These are phyloP conservation scores for Nakataea oryzae DNA, from an alignment of 2,329 filamentous ascomycete species.

Conservation along the genomic window DNA sequence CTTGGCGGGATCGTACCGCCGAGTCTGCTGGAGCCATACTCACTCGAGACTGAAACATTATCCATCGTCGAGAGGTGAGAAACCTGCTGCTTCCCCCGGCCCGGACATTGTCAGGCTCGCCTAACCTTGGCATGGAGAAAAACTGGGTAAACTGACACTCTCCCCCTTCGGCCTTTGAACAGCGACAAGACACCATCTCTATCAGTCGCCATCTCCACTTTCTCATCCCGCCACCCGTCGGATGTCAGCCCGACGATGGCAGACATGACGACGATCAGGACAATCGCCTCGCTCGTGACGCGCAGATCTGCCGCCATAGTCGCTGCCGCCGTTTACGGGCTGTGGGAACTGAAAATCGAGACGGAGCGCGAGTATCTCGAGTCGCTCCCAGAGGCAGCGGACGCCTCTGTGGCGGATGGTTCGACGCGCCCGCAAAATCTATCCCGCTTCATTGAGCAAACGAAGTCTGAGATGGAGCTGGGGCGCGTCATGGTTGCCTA, in stretches of 20 bases:
- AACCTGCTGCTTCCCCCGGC: neutral
- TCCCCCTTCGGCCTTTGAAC: neutral
- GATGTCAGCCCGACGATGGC: conserved; percentile 20
- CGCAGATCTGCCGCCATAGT: conserved; percentile 49
- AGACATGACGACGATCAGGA: conserved; percentile 42
- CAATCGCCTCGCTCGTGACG: conserved; percentile 43
- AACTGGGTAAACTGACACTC: neutral
- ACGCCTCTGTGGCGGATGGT: neutral
- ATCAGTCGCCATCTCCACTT: conserved; percentile 32
- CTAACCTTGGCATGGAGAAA: conserved; percentile 6
- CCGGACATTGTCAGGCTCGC: no score
- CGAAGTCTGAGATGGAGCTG: conserved; percentile 30
- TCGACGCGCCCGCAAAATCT: neutral
- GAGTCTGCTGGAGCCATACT: conserved; percentile 41
- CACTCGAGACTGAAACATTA: conserved; percentile 49
- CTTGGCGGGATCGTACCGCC: conserved; percentile 47
- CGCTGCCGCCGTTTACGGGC: conserved; percentile 45
- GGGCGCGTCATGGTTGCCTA: conserved; percentile 55
- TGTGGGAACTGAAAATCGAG: conserved; percentile 44
- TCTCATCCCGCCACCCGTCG: conserved; percentile 39
- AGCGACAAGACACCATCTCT: conserved; percentile 35
- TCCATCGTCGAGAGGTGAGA: conserved; percentile 47
- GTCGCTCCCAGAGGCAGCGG: neutral
- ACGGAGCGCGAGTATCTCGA: conserved; percentile 36
- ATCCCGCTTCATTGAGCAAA: conserved; percentile 27